Conservation (phyloP, 2,329 filamentous ascomycete species). For the Penicillium thymicola region DNA sequence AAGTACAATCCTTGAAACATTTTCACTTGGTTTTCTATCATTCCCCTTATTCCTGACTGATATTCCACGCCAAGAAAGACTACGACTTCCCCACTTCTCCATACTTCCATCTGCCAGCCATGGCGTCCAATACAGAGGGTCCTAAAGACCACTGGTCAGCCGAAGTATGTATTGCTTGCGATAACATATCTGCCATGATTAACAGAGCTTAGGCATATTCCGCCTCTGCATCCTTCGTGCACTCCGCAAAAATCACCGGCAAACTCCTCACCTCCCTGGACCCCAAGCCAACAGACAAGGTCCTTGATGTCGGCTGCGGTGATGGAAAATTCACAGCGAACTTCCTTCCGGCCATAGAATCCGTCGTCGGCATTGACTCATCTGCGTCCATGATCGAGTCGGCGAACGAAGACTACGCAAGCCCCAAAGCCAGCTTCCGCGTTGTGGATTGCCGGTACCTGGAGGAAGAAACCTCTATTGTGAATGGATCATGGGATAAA, state of each 20-base stretch:
- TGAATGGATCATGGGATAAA: constrained; percentile 46
- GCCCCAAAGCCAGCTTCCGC: constrained; percentile 25
- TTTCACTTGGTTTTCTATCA: neutral
- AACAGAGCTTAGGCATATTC: constrained; percentile 52
- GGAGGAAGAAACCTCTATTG: constrained; percentile 25
- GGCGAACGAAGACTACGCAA: constrained; percentile 45
- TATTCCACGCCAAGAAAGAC: neutral
- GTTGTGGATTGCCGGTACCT: constrained; percentile 38
- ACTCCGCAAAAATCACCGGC: constrained; percentile 51
- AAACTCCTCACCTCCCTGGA: constrained; percentile 60
- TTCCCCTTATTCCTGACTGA: neutral
- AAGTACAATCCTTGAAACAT: neutral
- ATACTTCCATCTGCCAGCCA: neutral
- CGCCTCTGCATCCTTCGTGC: constrained; percentile 61
- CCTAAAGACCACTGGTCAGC: constrained; percentile 40
- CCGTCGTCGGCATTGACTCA: constrained; percentile 58
- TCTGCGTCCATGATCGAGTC: constrained; percentile 59
- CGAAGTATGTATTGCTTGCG: constrained; percentile 24
- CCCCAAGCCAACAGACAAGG: constrained; percentile 54
- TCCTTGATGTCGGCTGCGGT: constrained; percentile 64
- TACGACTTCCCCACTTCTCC: neutral
- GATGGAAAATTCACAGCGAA: constrained; percentile 60
- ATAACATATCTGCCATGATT: neutral
- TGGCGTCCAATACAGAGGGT: neutral
- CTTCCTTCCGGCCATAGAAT: constrained; percentile 49